These are phyloP conservation scores for Nothomitra cinnamomea DNA, from an alignment of 2,329 filamentous ascomycete species.

Conservation along the genomic window DNA sequence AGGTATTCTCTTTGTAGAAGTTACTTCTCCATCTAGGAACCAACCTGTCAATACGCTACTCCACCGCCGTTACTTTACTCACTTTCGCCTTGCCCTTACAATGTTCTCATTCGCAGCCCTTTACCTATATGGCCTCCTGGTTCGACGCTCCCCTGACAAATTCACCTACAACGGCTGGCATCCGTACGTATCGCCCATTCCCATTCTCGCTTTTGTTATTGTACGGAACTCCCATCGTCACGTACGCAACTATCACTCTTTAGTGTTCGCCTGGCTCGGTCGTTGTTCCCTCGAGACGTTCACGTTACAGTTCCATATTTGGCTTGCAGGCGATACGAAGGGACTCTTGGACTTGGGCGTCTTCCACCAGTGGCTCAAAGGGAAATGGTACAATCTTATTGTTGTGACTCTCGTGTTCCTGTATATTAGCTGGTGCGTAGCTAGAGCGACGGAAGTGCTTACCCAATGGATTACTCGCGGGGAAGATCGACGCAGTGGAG, in stretches of 20 bases:
- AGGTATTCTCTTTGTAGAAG: constrained; percentile 25
- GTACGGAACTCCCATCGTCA: constrained; percentile 31
- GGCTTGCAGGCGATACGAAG: constrained; percentile 40
- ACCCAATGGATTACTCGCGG: constrained; percentile 2
- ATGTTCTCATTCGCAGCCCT: constrained; percentile 16
- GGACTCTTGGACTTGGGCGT: constrained; percentile 28
- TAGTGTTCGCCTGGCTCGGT: constrained; percentile 36
- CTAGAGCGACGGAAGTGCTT: not conserved
- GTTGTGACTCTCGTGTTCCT: constrained; percentile 12
- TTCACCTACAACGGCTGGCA: constrained; percentile 32
- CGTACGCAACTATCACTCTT: constrained; percentile 28
- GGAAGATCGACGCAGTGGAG: not conserved
- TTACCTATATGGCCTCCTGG: constrained; percentile 3
- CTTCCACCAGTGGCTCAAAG: constrained; percentile 9
- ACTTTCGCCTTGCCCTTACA: constrained; percentile 7
- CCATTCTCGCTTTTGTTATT: constrained; percentile 34
- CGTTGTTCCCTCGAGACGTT: constrained; percentile 41
- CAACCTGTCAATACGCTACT: constrained; percentile 8
- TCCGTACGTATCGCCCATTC: constrained; percentile 35
- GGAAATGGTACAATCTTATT: constrained; percentile 12
- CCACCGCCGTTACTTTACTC: constrained; percentile 2
- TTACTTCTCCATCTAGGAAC: constrained; percentile 3
- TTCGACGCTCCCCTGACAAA: constrained; percentile 18
- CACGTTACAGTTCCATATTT: constrained; percentile 43
- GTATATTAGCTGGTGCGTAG: constrained; percentile 20